Evolutionary conservation across 2,329 filamentous ascomycete species (phyloP).

Genomic region (Hypocreales sp.): DNA sequence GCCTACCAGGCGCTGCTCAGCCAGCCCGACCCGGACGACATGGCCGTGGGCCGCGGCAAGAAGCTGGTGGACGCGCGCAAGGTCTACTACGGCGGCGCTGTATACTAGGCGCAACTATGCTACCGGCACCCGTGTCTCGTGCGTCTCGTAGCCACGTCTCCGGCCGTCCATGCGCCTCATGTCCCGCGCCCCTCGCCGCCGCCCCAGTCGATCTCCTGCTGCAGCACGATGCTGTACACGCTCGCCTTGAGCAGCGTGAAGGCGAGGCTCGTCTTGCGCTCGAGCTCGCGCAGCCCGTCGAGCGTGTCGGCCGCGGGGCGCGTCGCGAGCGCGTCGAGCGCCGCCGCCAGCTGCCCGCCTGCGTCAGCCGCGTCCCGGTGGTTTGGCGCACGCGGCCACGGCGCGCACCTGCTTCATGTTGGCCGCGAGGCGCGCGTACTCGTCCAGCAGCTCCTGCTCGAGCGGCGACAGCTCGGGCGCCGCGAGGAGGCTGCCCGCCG

Average conservation of each 20-base stretch:
- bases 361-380: too few species aligned
- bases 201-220: slow-evolving; percentile 82
- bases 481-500: slow-evolving; percentile 14
- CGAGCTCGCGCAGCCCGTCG: slow-evolving; percentile 72
- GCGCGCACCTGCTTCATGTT: slow-evolving; percentile 85
- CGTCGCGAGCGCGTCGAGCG: slow-evolving; percentile 48
- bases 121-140: neutral
- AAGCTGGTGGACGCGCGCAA: slow-evolving; percentile 94
- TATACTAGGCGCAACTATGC: neutral
- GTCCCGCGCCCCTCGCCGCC: too few species aligned
- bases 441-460: slow-evolving; percentile 88
- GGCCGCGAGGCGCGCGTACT: slow-evolving; percentile 73
- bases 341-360: slow-evolving; percentile 46
- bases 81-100: slow-evolving; percentile 76
- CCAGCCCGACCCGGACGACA: slow-evolving; percentile 77
- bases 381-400: too few species aligned
- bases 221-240: slow-evolving; percentile 95
- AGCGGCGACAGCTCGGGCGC: slow-evolving; percentile 54
- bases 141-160: slow-evolving; percentile 13
- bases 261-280: slow-evolving; percentile 87
- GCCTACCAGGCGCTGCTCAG: slow-evolving; percentile 66
- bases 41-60: slow-evolving; percentile 78
- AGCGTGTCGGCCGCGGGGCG: slow-evolving; percentile 68
- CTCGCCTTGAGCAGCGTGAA: slow-evolving; percentile 95
- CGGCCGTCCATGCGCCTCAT: slow-evolving; percentile 15